These are phyloP conservation scores for Harringtonia lauricola DNA, from an alignment of 2,329 filamentous ascomycete genomes.

Conservation along the genomic window DNA sequence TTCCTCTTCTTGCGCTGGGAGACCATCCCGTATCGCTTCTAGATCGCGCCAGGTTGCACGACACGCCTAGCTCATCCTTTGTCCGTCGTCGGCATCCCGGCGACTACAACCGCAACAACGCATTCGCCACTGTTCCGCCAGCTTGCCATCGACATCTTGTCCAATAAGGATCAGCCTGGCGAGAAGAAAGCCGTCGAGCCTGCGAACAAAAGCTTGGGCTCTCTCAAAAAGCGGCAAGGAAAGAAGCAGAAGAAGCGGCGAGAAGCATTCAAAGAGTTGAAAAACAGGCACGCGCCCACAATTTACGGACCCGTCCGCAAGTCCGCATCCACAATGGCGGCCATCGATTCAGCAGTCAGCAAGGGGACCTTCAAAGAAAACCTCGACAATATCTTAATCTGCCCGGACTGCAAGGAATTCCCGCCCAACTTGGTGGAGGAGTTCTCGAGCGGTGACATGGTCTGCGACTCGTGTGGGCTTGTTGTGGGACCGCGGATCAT, in stretches of 20 bases:
- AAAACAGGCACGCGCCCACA: constrained; percentile 5
- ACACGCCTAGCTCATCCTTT: too few relatives aligned
- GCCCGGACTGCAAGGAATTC: constrained; percentile 80
- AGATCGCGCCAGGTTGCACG: too few relatives aligned
- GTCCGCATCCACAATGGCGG: not conserved
- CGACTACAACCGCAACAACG: constrained; percentile 43
- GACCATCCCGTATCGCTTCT: too few relatives aligned
- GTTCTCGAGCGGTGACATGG: constrained; percentile 82
- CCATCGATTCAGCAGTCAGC: constrained; percentile 12
- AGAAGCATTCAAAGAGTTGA: constrained; percentile 11
- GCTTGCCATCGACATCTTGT: constrained; percentile 34
- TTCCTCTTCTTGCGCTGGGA: too few relatives aligned
- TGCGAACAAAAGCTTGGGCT: constrained; percentile 5
- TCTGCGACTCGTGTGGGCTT: constrained; percentile 83
- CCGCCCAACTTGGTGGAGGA: constrained; percentile 93
- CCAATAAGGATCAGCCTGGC: constrained; percentile 17
- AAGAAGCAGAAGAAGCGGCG: constrained; percentile 13
- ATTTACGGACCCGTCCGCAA: not conserved
- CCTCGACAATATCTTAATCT: constrained; percentile 74
- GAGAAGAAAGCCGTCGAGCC: constrained; percentile 5
- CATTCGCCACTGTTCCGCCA: constrained; percentile 62
- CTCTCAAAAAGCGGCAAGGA: constrained; percentile 15
- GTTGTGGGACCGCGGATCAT: constrained; percentile 87
- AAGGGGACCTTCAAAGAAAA: constrained; percentile 56
- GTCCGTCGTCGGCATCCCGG: constrained; percentile 8